Percentiles rank a stretch among this genome's conserved stretches.
Conservation (phyloP, 139 green algal species). For the Marvania coccoides region DNA sequence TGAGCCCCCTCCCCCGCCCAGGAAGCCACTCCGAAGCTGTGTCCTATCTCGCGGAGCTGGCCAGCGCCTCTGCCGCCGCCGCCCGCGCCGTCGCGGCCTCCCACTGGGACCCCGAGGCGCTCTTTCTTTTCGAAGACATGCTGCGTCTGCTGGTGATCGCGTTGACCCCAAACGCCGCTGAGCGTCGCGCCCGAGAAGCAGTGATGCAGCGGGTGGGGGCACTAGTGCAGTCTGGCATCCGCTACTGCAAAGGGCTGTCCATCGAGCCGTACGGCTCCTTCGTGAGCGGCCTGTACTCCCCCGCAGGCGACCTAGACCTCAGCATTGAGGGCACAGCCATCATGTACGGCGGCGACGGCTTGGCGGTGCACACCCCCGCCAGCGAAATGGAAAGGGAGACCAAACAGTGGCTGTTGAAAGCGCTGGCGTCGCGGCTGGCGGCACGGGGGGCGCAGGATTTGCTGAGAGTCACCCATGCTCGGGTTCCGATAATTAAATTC, state of each 20-base stretch:
- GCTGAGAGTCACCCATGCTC: slow-evolving; percentile 18
- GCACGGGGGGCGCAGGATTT: neutral
- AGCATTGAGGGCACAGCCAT: slow-evolving; percentile 27
- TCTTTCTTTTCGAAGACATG: neutral
- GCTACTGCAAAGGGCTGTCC: slow-evolving; percentile 16
- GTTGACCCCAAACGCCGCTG: neutral
- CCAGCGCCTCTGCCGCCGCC: neutral
- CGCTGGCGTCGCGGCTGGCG: neutral
- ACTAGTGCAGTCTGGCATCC: slow-evolving; percentile 15
- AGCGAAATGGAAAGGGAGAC: too few relatives aligned
- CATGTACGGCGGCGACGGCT: too few relatives aligned
- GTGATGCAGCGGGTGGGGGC: slow-evolving; percentile 8
- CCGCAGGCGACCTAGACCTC: slow-evolving; percentile 37
- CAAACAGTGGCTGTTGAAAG: too few relatives aligned
- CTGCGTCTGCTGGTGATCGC: neutral
- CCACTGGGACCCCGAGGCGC: neutral
- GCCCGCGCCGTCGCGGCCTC: neutral
- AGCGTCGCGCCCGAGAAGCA: neutral
- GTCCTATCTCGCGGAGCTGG: neutral
- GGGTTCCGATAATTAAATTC: slow-evolving; percentile 62
- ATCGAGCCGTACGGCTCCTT: slow-evolving; percentile 12
- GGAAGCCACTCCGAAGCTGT: neutral
- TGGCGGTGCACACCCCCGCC: too few relatives aligned
- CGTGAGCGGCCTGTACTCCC: slow-evolving; percentile 36
- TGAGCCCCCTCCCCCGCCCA: neutral